phyloP scores from a whole-genome alignment of 257 asterid genomes.

The Jasminum sambac region DNA sequence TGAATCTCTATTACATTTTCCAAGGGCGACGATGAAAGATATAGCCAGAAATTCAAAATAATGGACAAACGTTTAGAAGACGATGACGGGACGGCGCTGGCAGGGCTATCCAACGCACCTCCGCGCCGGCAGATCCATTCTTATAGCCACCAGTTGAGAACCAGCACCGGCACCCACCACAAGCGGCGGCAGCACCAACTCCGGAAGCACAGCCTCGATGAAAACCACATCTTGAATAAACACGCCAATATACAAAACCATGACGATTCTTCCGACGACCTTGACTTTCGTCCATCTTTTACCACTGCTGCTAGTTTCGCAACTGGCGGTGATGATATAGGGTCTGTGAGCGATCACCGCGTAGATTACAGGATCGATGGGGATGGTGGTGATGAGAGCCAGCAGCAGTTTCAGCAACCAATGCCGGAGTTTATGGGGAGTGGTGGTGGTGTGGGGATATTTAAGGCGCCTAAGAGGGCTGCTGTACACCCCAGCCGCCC shows the following conservation, averaged over 20 bases:
- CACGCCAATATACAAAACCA: conserved; percentile 15
- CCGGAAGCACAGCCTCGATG: conserved; percentile 53
- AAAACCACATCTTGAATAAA: conserved; percentile 35
- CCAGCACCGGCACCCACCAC: conserved; percentile 41
- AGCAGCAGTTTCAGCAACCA: conserved; percentile 41
- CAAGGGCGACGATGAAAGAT: not conserved
- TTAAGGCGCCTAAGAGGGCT: conserved; percentile 65
- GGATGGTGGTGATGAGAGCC: conserved; percentile 28
- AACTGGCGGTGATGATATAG: conserved; percentile 14
- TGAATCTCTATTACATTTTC: not conserved
- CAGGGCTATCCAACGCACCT: conserved; percentile 25
- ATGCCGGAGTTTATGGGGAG: conserved; percentile 65
- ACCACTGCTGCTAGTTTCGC: conserved; percentile 27
- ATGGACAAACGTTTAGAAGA: conserved; percentile 36
- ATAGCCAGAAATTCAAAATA: not conserved
- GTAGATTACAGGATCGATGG: conserved; percentile 35
- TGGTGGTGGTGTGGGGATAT: conserved; percentile 61
- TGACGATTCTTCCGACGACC: conserved; percentile 47
- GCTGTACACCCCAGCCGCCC: conserved; percentile 70
- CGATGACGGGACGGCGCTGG: conserved; percentile 35
- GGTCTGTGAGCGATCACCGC: conserved; percentile 35
- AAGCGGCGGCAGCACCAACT: conserved; percentile 30
- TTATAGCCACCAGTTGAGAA: conserved; percentile 47
- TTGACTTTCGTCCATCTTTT: conserved; percentile 55
- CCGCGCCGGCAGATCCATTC: conserved; percentile 37